Conservation (phyloP, 306 rosid species). For the Pyrus betulifolia region DNA sequence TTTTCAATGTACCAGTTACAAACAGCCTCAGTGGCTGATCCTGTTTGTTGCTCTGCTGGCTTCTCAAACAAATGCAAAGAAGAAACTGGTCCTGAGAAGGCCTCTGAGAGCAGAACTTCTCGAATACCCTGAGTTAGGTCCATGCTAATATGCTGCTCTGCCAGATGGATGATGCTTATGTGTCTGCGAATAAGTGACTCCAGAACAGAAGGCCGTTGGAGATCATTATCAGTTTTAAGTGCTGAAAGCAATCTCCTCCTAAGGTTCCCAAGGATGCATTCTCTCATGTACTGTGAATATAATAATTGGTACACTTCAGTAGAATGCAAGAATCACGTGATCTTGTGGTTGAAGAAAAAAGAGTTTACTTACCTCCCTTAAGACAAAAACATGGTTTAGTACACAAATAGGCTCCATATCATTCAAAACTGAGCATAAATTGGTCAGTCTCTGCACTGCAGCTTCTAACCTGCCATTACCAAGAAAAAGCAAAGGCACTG, state of each 20-base stretch:
- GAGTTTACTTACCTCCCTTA: slow-evolving; percentile 66
- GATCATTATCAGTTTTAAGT: slow-evolving; percentile 88
- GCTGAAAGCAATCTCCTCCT: slow-evolving; percentile 95
- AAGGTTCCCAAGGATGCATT: slow-evolving; percentile 95
- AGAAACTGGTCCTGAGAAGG: slow-evolving; percentile 94
- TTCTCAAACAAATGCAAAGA: slow-evolving; percentile 85
- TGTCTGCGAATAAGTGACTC: slow-evolving; percentile 83
- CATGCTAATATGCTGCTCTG: slow-evolving; percentile 99
- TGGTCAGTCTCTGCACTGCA: slow-evolving; percentile 97
- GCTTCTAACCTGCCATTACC: slow-evolving; percentile 80
- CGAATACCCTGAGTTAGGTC: slow-evolving; percentile 92
- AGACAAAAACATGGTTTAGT: slow-evolving; percentile 84
- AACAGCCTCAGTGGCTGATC: slow-evolving; percentile 82
- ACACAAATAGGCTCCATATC: slow-evolving; percentile 99
- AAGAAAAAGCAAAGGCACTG: background rate
- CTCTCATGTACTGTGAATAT: slow-evolving; percentile 94
- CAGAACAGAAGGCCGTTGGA: slow-evolving; percentile 88
- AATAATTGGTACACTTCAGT: slow-evolving; percentile 20
- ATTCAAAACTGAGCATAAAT: slow-evolving; percentile 89
- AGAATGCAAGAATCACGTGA: background rate
- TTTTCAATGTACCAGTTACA: slow-evolving; percentile 97
- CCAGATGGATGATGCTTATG: slow-evolving; percentile 78
- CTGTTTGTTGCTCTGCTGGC: slow-evolving; percentile 77
- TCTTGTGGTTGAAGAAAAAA: background rate
- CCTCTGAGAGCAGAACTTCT: slow-evolving; percentile 82